Evolutionary conservation across 495 filamentous ascomycete genomes (phyloP).

Genomic region (Aspergillus hancockii): DNA sequence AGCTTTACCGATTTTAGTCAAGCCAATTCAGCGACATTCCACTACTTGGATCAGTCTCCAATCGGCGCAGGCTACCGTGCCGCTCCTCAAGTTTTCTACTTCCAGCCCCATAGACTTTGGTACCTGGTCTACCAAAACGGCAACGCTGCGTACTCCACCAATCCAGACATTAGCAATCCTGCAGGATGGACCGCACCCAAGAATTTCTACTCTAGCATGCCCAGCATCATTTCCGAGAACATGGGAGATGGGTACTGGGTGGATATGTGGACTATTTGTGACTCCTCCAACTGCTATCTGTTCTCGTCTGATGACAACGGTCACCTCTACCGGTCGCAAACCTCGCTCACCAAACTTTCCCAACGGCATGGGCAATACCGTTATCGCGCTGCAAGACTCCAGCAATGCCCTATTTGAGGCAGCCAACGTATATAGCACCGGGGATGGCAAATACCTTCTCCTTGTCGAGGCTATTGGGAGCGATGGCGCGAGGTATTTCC

Average conservation of each 20-base stretch:
- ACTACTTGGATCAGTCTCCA: constrained; percentile 8
- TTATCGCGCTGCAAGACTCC: constrained; percentile 2
- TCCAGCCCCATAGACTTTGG: neutral
- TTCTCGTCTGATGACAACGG: constrained; percentile 3
- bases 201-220: neutral
- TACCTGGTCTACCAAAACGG: neutral
- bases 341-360: neutral
- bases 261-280: neutral
- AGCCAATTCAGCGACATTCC: constrained; percentile 2
- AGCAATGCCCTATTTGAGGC: neutral
- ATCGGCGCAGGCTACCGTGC: constrained; percentile 6
- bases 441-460: neutral
- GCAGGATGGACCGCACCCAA: neutral
- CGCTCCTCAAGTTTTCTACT: constrained; percentile 1
- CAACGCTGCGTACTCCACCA: neutral
- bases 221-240: neutral
- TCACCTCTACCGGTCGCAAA: constrained; percentile 1
- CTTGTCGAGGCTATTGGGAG: neutral
- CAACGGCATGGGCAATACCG: no score
- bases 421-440: neutral
- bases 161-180: neutral
- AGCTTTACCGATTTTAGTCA: constrained; percentile 5
- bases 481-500: constrained; percentile 1
- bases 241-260: neutral
- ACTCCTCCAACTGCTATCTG: neutral